A percentile compares a stretch with the other conserved stretches of the same genome.
phyloP scores from a whole-genome alignment of 129 eudicot genomes.

The Chrysanthemum makinoi region DNA sequence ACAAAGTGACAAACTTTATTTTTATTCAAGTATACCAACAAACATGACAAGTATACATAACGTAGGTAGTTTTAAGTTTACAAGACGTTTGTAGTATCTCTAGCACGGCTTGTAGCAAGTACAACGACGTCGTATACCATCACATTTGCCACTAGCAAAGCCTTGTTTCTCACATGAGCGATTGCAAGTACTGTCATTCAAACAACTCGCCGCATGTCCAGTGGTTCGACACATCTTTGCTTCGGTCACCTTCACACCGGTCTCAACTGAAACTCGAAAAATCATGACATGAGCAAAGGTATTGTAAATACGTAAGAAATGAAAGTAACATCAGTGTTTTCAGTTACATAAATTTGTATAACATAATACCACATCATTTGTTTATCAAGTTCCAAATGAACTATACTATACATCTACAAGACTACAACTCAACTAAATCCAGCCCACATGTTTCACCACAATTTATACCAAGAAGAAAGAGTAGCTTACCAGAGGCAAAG shows the following conservation, averaged over 20 bases:
- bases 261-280: constrained; percentile 14
- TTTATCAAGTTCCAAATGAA: no score
- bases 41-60: neutral
- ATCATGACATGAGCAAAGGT: neutral
- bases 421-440: no score
- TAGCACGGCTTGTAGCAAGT: constrained; percentile 28
- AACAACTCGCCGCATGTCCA: constrained; percentile 2
- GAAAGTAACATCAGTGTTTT: no score
- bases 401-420: no score
- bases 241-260: constrained; percentile 25
- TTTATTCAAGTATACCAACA: neutral
- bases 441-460: no score
- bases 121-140: constrained; percentile 14
- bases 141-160: constrained; percentile 32
- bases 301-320: no score
- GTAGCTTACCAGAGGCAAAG: constrained; percentile 15
- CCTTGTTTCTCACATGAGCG: constrained; percentile 23
- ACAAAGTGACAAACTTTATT: constrained; percentile 1
- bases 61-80: neutral
- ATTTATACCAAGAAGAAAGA: no score
- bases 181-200: constrained; percentile 9
- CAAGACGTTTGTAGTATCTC: neutral
- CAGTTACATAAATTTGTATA: no score
- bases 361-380: no score
- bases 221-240: constrained; percentile 29